Conservation (phyloP, 2,329 filamentous ascomycete genomes). For the Aspergillus aculeatus region DNA sequence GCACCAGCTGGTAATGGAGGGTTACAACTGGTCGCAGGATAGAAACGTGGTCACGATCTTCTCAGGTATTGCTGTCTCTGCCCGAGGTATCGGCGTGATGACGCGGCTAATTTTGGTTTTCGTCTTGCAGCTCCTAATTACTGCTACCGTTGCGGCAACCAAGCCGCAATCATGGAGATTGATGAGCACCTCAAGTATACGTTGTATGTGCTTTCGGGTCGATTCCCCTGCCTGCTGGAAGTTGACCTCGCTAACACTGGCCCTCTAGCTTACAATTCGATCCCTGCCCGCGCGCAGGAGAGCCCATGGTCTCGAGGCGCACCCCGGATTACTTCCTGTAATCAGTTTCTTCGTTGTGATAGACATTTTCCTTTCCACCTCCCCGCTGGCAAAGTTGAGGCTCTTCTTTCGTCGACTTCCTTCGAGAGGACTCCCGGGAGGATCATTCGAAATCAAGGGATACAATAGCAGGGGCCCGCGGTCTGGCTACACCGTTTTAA, state of each 20-base stretch:
- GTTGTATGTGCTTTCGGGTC: conserved; percentile 66
- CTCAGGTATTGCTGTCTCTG: conserved; percentile 62
- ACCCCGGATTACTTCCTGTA: conserved; percentile 99
- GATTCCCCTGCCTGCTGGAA: too few relatives aligned
- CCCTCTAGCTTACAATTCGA: conserved; percentile 88
- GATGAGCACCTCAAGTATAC: conserved; percentile 99
- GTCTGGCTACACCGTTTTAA: conserved; percentile 16
- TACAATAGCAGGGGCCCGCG: conserved; percentile 26
- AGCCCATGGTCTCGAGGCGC: conserved; percentile 96
- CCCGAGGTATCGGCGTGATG: background rate
- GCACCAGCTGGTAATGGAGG: conserved; percentile 98
- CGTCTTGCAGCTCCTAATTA: conserved; percentile 70
- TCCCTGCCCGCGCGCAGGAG: conserved; percentile 92
- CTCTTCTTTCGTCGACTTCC: conserved; percentile 15
- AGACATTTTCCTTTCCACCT: conserved; percentile 29
- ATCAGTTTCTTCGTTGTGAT: conserved; percentile 33
- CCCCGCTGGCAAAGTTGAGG: conserved; percentile 21
- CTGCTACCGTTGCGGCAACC: conserved; percentile 98
- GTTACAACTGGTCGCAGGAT: conserved; percentile 99
- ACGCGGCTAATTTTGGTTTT: conserved; percentile 25
- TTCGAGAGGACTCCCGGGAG: conserved; percentile 30
- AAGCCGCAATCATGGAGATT: conserved; percentile 99
- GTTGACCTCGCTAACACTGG: background rate
- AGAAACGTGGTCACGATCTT: conserved; percentile 98
- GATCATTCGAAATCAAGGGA: conserved; percentile 23